Percentiles rank a stretch among this genome's conserved stretches.
These are phyloP conservation scores for Suillus spraguei DNA, from an alignment of 768 basidiomycete species.

Conservation along the genomic window DNA sequence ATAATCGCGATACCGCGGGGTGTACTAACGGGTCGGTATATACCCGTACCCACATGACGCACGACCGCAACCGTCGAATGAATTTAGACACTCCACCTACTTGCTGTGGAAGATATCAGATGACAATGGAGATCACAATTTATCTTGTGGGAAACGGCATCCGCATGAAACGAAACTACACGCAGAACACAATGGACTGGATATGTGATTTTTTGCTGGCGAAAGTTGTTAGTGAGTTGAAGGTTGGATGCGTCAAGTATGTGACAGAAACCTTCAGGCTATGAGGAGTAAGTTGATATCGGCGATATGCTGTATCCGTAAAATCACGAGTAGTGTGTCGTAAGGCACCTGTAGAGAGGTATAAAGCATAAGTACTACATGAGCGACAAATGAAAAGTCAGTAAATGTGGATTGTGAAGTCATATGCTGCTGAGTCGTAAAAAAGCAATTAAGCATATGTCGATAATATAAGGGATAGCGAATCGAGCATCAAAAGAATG, in stretches of 20 bases:
- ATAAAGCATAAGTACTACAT: constrained; percentile 7
- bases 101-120: too few relatives aligned
- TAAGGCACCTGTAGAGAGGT: constrained; percentile 6
- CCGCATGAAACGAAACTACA: background rate
- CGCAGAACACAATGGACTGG: background rate
- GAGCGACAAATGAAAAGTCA: constrained; percentile 2
- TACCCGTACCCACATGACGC: background rate
- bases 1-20: background rate
- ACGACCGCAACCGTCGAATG: background rate
- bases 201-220: background rate
- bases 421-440: constrained; percentile 3
- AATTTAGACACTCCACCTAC: background rate
- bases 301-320: constrained; percentile 4
- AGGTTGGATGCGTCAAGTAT: background rate
- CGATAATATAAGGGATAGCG: constrained; percentile 4
- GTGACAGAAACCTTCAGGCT: background rate
- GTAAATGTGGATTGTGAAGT: background rate
- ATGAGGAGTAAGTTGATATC: background rate
- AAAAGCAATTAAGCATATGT: background rate
- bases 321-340: constrained; percentile 5
- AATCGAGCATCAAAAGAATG: constrained; percentile 19
- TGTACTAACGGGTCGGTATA: background rate
- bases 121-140: too few relatives aligned
- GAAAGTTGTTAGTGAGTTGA: background rate
- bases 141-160: background rate